Evolutionary conservation across 164 flowering plant species (phyloP), one percentile per base, ranked within the genome.

Genomic region (Chloranthus sessilifolius): DNA sequence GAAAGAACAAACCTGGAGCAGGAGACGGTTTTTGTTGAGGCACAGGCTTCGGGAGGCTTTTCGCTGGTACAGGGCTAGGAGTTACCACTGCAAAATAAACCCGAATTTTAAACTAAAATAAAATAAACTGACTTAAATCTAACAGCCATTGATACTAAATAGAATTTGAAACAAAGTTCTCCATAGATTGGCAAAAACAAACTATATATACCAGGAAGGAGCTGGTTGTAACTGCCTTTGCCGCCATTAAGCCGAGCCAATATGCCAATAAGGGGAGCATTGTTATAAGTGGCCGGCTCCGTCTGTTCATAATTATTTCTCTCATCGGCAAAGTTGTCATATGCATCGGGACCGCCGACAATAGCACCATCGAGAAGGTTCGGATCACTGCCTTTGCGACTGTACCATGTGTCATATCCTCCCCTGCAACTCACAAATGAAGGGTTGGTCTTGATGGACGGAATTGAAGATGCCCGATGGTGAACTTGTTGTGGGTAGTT

Each of bases 221-320:
- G 85, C 71, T 91, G 95, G 61, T 75, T 82, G 26, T 75, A 79
- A 3, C 85, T 78, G 11, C 78, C 38, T 36, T 68, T 77, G 22
- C 95, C 95, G 19, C 70, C 73, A 29, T 59, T 62, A 15, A 91
- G 70, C 7, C 98, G 65, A 1, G 98, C 95, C 59, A 91, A 56
- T 4, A 83, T 27, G 9, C 98, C 98, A 15, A 91, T 49, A 55
- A 91, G 76, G 19, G 98, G 96, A 24, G 96, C 98, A 76, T 88
- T 91, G 73, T 88, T 91, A 64, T 91, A 91, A 10, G 96, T 91
- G 27, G 98, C 94, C 17, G 98, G 98, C 73, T 91, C 98, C 0
- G 96, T 88, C 52, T 91, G 98, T 67, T 85, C 84, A 24, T 80
- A 91, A 36, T 91, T 88, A 49, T 85, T 83, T 55, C 98, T 80